phyloP scores from a whole-genome alignment of 495 filamentous ascomycete genomes.

The Xylaria palmicola region DNA sequence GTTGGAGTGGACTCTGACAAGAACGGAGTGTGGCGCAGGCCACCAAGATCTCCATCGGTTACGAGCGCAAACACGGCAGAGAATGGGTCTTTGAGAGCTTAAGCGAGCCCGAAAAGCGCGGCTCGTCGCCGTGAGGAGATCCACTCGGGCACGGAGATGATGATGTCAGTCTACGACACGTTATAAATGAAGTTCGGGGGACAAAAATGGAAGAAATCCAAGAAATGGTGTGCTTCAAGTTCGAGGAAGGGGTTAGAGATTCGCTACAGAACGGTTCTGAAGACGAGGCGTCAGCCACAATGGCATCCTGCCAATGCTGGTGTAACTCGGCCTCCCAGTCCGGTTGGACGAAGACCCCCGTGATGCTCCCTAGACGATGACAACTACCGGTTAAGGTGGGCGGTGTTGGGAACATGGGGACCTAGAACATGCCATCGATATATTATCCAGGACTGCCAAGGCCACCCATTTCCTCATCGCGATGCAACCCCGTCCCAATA shows the following conservation, averaged over 20 bases:
- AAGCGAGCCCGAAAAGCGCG: constrained; percentile 21
- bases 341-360: constrained; percentile 16
- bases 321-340: constrained; percentile 19
- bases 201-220: background rate
- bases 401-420: constrained; percentile 27
- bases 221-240: background rate
- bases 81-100: constrained; percentile 10
- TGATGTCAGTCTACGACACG: background rate
- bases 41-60: constrained; percentile 3
- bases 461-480: constrained; percentile 23
- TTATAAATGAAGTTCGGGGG: background rate
- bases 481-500: constrained; percentile 15
- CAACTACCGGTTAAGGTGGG: constrained; percentile 28
- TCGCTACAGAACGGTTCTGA: background rate
- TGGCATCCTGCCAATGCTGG: constrained; percentile 23
- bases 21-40: constrained; percentile 20
- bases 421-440: constrained; percentile 28
- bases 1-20: constrained; percentile 13
- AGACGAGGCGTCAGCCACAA: constrained; percentile 15
- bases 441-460: constrained; percentile 31
- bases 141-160: constrained; percentile 18
- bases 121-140: constrained; percentile 20
- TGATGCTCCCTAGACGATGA: constrained; percentile 13
- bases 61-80: constrained; percentile 3
- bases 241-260: background rate